phyloP scores from a whole-genome alignment of 257 asterid genomes.

The Anisodus acutangulus region DNA sequence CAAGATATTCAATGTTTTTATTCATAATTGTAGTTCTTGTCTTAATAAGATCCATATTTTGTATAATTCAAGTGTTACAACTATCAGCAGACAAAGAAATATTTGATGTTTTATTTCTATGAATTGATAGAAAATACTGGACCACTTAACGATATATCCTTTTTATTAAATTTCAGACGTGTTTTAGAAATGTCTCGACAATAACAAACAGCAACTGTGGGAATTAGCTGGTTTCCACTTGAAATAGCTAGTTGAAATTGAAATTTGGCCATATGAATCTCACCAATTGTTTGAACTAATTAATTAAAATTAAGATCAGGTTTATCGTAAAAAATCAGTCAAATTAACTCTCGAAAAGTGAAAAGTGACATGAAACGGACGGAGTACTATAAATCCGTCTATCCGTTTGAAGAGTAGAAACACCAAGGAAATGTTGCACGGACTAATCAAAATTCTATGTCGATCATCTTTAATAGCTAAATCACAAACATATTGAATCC shows the following conservation, averaged over 20 bases:
- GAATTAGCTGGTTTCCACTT: constrained; percentile 25
- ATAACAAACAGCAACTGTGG: not conserved
- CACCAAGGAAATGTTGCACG: too few species aligned
- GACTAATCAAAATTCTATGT: too few species aligned
- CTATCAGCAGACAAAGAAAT: constrained; percentile 17
- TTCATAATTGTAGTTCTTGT: too few species aligned
- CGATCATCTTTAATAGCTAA: too few species aligned
- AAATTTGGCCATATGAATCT: not conserved
- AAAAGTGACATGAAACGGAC: too few species aligned
- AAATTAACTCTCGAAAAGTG: too few species aligned
- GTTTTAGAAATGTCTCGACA: constrained; percentile 9
- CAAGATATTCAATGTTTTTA: too few species aligned
- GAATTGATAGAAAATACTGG: not conserved
- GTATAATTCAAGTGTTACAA: not conserved
- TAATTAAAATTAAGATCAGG: not conserved
- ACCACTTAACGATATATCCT: not conserved
- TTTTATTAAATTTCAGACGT: not conserved
- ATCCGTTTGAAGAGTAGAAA: too few species aligned
- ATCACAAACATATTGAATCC: too few species aligned
- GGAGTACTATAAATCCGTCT: too few species aligned
- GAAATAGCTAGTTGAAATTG: not conserved
- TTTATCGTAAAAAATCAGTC: too few species aligned
- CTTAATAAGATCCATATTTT: too few species aligned
- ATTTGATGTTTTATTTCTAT: not conserved
- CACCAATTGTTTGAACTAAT: not conserved